A percentile compares a stretch with the other conserved stretches of the same genome.
Conservation (phyloP, 2,329 filamentous ascomycete genomes). For the Xylariaceae sp. region DNA sequence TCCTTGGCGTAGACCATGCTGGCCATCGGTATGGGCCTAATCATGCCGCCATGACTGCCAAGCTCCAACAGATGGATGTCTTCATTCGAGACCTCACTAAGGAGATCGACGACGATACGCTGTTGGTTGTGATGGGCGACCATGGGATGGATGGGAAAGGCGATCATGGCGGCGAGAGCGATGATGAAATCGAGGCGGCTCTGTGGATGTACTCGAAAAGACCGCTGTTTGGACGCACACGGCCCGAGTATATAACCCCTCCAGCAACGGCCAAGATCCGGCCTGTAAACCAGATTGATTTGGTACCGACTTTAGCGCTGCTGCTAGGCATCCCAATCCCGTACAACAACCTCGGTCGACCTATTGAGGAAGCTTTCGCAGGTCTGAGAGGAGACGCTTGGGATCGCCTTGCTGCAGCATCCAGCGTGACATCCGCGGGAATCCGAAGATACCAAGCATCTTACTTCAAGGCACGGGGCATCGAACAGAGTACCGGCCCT, state of each 20-base stretch:
- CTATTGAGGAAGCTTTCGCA: slow-evolving; percentile 92
- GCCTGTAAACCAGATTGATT: slow-evolving; percentile 83
- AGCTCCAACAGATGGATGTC: slow-evolving; percentile 86
- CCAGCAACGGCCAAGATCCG: slow-evolving; percentile 75
- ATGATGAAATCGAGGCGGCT: slow-evolving; percentile 92
- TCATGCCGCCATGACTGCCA: slow-evolving; percentile 87
- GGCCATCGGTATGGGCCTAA: slow-evolving; percentile 95
- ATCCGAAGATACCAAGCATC: slow-evolving; percentile 87
- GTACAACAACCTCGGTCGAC: slow-evolving; percentile 91
- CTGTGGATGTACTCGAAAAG: slow-evolving; percentile 98
- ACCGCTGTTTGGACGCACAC: slow-evolving; percentile 78
- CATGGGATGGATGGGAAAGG: slow-evolving; percentile 98
- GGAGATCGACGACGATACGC: slow-evolving; percentile 78
- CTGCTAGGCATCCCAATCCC: slow-evolving; percentile 90
- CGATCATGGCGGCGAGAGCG: slow-evolving; percentile 96
- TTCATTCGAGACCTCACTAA: slow-evolving; percentile 74
- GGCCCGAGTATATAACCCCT: slow-evolving; percentile 58
- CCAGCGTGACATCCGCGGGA: slow-evolving; percentile 77
- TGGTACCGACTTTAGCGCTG: slow-evolving; percentile 88
- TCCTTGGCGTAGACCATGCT: slow-evolving; percentile 93
- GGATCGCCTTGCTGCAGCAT: slow-evolving; percentile 76
- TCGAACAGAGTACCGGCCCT: slow-evolving; percentile 62
- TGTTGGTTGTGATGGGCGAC: slow-evolving; percentile 97
- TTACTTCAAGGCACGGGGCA: slow-evolving; percentile 74
- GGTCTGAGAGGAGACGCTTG: slow-evolving; percentile 70